phyloP scores from a whole-genome alignment of 2,329 filamentous ascomycete genomes.

The Chaetomium olivaceum region DNA sequence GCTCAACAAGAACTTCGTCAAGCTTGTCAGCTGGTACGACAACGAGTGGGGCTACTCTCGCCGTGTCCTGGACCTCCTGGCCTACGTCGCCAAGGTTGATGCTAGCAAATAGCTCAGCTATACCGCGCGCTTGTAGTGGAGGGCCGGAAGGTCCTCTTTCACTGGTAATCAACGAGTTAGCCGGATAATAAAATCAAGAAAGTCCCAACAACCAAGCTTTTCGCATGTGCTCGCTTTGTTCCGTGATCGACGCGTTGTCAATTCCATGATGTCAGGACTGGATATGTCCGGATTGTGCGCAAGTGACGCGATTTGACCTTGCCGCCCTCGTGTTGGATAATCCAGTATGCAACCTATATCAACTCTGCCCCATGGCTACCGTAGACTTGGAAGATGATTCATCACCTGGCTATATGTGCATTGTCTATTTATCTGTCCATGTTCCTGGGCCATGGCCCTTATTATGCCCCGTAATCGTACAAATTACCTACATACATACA shows the following conservation, averaged over 20 bases:
- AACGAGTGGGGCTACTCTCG: slow-evolving; percentile 99
- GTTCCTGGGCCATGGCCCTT: neutral
- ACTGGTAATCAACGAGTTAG: slow-evolving; percentile 16
- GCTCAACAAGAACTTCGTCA: slow-evolving; percentile 98
- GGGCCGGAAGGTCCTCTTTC: slow-evolving; percentile 10
- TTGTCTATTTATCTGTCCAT: neutral
- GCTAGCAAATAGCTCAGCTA: slow-evolving; percentile 45
- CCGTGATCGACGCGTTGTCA: neutral
- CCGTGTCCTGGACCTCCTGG: slow-evolving; percentile 81
- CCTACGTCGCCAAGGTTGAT: slow-evolving; percentile 79
- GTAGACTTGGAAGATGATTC: neutral
- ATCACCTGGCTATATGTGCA: neutral
- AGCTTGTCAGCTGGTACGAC: slow-evolving; percentile 98
- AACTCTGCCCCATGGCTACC: neutral
- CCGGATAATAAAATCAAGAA: slow-evolving; percentile 17
- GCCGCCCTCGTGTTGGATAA: too few species aligned
- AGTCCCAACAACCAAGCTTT: neutral
- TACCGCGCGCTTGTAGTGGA: slow-evolving; percentile 25
- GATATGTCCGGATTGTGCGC: too few species aligned
- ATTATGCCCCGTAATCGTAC: neutral
- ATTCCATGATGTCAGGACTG: neutral
- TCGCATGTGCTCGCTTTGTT: neutral
- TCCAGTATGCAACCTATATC: too few species aligned
- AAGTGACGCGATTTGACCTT: too few species aligned
- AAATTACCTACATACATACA: neutral